Evolutionary conservation across 768 basidiomycete genomes (phyloP).

Genomic region (Boletus edulis): DNA sequence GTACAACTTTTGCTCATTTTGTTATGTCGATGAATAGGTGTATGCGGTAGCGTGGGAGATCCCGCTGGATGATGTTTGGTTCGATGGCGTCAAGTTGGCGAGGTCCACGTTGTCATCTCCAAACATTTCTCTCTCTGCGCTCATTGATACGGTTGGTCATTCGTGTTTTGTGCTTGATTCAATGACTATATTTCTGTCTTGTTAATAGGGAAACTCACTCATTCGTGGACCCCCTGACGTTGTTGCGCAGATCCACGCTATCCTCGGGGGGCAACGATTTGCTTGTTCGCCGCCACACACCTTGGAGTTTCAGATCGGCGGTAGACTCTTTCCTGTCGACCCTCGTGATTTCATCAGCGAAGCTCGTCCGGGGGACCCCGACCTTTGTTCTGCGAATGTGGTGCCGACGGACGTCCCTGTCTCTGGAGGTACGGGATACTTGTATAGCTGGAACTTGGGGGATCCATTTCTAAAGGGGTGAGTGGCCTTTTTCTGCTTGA

Average conservation of each 20-base stretch:
- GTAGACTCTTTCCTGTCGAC: constrained; percentile 68
- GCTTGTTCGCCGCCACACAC: constrained; percentile 60
- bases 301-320: constrained; percentile 66
- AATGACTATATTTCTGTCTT: neutral
- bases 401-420: constrained; percentile 62
- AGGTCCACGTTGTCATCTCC: constrained; percentile 50
- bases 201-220: constrained; percentile 65
- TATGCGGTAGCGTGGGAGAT: constrained; percentile 75
- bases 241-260: constrained; percentile 43
- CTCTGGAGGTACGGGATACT: constrained; percentile 47
- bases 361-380: constrained; percentile 34
- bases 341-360: constrained; percentile 66
- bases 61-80: constrained; percentile 64
- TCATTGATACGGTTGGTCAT: constrained; percentile 63
- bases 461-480: constrained; percentile 76
- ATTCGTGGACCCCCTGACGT: constrained; percentile 74
- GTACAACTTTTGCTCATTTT: neutral
- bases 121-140: constrained; percentile 54
- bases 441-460: constrained; percentile 78
- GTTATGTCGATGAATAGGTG: constrained; percentile 30
- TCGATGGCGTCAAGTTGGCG: constrained; percentile 62
- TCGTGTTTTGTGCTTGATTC: neutral
- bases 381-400: constrained; percentile 52
- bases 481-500: constrained; percentile 19
- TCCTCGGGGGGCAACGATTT: constrained; percentile 47